Evolutionary conservation across 805 yeast species (phyloP).

Genomic region (Candida gorgasii): DNA sequence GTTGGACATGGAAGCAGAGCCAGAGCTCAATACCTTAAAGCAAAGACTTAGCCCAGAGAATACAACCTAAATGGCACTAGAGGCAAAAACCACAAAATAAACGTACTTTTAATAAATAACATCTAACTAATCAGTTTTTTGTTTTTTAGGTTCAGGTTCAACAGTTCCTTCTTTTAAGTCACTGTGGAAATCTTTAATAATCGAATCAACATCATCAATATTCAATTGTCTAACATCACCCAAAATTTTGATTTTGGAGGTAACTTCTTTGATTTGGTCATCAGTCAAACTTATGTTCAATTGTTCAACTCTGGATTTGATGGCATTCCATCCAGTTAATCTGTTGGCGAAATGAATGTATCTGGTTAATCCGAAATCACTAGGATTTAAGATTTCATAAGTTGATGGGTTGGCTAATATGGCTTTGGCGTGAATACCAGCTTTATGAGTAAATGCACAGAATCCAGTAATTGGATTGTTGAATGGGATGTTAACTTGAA

Average conservation of each 20-base stretch:
- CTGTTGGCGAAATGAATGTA: slow-evolving; percentile 98
- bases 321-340: slow-evolving; percentile 98
- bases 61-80: not conserved
- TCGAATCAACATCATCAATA: slow-evolving; percentile 96
- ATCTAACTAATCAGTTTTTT: slow-evolving; percentile 12
- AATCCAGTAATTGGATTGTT: slow-evolving; percentile 98
- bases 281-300: slow-evolving; percentile 86
- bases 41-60: too few relatives aligned
- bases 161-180: slow-evolving; percentile 31
- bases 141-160: slow-evolving; percentile 39
- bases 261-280: slow-evolving; percentile 93
- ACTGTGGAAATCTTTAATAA: slow-evolving; percentile 84
- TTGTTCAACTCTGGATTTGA: slow-evolving; percentile 97
- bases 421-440: slow-evolving; percentile 99
- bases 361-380: slow-evolving; percentile 93
- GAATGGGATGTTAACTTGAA: slow-evolving; percentile 95
- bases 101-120: not conserved
- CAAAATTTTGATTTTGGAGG: slow-evolving; percentile 85
- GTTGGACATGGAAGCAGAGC: too few relatives aligned
- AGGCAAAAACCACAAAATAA: not conserved
- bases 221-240: slow-evolving; percentile 94
- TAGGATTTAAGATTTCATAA: slow-evolving; percentile 93
- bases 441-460: slow-evolving; percentile 99
- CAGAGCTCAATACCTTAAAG: too few relatives aligned
- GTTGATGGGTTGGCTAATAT: slow-evolving; percentile 98